Evolutionary conservation across 1,284 basidiomycete genomes (phyloP), one percentile per base, ranked within the genome.

Genomic region (Cystobasidium pallidum): DNA sequence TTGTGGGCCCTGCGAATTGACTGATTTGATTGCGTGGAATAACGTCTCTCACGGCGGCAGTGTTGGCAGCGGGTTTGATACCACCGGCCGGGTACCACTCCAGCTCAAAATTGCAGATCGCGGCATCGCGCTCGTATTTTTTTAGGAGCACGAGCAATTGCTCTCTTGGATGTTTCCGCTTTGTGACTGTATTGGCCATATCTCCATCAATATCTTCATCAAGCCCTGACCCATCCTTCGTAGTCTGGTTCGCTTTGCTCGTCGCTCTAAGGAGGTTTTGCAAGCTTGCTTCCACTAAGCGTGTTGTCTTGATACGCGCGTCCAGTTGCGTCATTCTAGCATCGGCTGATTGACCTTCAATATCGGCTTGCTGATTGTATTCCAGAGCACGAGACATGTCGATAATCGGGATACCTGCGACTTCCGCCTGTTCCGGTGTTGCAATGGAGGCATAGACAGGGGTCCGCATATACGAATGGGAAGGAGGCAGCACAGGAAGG

Each of bases 391-490:
- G 34, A 21, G 62, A 64, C 43, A 59, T 49, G 39, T 64, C 61
- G 8, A 64, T 47, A 32, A 71, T 39, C 6, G 68, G 68, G 6
- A 71, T 71, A 24, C 68, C 68, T 15, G 68, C 68, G 19, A 52
- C 51, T 13, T 52, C 47, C 17, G 68, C 68, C 30, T 54, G 61
- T 55, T 71, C 59, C 8, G 59, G 59, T 39, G 59, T 41, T 39
- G 68, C 68, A 30, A 71, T 71, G 7, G 45, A 49, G 15, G 65
- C 45, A 43, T 59, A 63, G 15, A 73, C 67, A 26, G 73, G 67
- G 17, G 73, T 74, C 2, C 47, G 66, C 73, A 70, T 74, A 30
- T 70, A 74, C 34, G 73, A 74, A 41, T 74, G 73, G 45, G 70
- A 58, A 7, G 73, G 73, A 7, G 73, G 73, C 6, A 74, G 49